Conservation (phyloP, 164 flowering plant species). For the Malania oleifera region DNA sequence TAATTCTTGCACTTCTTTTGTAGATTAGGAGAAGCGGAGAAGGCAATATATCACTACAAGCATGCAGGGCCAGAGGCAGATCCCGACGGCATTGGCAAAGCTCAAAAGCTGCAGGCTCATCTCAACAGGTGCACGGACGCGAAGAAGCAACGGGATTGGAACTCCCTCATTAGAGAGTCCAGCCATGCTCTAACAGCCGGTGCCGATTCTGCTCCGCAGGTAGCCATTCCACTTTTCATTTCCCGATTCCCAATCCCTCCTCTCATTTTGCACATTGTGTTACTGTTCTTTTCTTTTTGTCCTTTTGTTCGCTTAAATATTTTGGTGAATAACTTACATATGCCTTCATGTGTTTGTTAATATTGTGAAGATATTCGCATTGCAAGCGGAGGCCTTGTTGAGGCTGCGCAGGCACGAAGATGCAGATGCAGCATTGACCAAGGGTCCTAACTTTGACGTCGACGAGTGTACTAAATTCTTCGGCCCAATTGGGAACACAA, state of each 20-base stretch:
- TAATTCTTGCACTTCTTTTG: neutral
- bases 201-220: conserved; percentile 53
- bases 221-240: neutral
- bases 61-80: conserved; percentile 46
- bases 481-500: conserved; percentile 52
- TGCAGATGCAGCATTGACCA: conserved; percentile 40
- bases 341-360: no score
- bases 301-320: no score
- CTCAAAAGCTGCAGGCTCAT: conserved; percentile 24
- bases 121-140: conserved; percentile 44
- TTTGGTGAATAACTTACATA: no score
- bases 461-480: conserved; percentile 46
- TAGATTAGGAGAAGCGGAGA: conserved; percentile 46
- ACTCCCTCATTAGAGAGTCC: conserved; percentile 29
- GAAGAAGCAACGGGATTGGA: conserved; percentile 42
- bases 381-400: conserved; percentile 73
- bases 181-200: conserved; percentile 30
- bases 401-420: conserved; percentile 63
- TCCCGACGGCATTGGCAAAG: conserved; percentile 24
- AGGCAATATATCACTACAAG: conserved; percentile 41
- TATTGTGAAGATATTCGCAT: conserved; percentile 45
- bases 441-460: conserved; percentile 40
- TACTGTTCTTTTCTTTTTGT: no score
- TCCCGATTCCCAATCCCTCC: no score
- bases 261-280: no score